Evolutionary conservation across 805 yeast genomes (phyloP).

Genomic region (Schwanniomyces polymorphus): DNA sequence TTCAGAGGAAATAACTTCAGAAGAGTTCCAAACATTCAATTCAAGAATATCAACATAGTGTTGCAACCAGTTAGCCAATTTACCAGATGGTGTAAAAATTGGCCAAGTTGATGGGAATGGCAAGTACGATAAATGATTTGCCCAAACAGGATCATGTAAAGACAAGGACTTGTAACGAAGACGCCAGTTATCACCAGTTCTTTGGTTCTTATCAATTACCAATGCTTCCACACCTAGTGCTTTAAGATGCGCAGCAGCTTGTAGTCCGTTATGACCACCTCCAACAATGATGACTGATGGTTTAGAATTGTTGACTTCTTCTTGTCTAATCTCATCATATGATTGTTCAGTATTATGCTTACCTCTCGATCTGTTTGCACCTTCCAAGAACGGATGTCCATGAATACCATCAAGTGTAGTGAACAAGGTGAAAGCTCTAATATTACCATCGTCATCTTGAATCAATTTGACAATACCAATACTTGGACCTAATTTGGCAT

Average conservation of each 20-base stretch:
- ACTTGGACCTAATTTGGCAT: slow-evolving; percentile 1
- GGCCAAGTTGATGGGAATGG: slow-evolving; percentile 43
- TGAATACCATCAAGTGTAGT: slow-evolving; percentile 2
- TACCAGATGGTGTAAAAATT: slow-evolving; percentile 43
- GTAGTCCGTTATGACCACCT: slow-evolving; percentile 47
- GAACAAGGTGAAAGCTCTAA: slow-evolving; percentile 1
- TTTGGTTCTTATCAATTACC: slow-evolving; percentile 33
- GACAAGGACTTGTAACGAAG: slow-evolving; percentile 42
- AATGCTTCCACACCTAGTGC: slow-evolving; percentile 39
- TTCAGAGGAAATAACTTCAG: slow-evolving; percentile 21
- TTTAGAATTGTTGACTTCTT: slow-evolving; percentile 9
- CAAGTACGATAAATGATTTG: slow-evolving; percentile 42
- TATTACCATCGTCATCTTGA: neutral
- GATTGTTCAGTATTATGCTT: slow-evolving; percentile 2
- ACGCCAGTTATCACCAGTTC: slow-evolving; percentile 49
- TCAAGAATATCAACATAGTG: slow-evolving; percentile 40
- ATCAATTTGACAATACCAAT: slow-evolving; percentile 1
- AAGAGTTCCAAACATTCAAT: slow-evolving; percentile 26
- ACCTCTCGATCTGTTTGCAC: slow-evolving; percentile 2
- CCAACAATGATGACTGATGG: slow-evolving; percentile 45
- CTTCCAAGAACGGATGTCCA: slow-evolving; percentile 2
- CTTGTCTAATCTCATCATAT: slow-evolving; percentile 2
- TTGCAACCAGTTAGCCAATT: slow-evolving; percentile 45
- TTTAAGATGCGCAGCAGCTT: slow-evolving; percentile 41
- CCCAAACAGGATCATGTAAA: slow-evolving; percentile 46